Conservation (phyloP, 768 basidiomycete species). For the Xerocomellus intermedius region DNA sequence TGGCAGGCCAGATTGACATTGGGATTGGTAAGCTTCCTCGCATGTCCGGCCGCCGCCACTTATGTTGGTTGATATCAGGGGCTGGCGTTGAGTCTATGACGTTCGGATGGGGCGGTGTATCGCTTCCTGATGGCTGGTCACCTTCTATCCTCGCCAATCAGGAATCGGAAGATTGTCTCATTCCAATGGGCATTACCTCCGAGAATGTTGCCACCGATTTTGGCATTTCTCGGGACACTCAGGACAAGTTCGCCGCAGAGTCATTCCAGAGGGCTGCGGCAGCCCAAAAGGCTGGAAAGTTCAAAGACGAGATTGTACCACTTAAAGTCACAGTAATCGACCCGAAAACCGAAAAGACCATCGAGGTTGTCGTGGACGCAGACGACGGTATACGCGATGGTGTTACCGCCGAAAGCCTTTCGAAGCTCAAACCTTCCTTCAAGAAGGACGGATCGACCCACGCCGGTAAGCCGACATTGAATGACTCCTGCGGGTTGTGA, state of each 20-base stretch:
- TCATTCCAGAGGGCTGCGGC: constrained; percentile 84
- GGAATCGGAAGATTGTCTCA: constrained; percentile 76
- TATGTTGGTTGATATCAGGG: constrained; percentile 39
- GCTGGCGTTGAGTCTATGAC: constrained; percentile 93
- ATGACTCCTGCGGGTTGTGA: background rate
- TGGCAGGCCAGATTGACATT: constrained; percentile 78
- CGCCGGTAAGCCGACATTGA: constrained; percentile 45
- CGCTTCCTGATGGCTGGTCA: constrained; percentile 57
- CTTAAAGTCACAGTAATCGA: constrained; percentile 68
- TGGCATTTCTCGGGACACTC: constrained; percentile 66
- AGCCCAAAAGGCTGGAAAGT: constrained; percentile 78
- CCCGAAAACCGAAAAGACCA: constrained; percentile 69
- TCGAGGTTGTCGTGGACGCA: constrained; percentile 65
- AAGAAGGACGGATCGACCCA: constrained; percentile 71
- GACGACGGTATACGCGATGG: constrained; percentile 90
- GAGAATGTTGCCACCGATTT: constrained; percentile 86
- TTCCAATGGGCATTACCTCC: constrained; percentile 94
- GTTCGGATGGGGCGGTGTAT: constrained; percentile 61
- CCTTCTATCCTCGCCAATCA: constrained; percentile 62
- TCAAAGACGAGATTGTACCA: constrained; percentile 82
- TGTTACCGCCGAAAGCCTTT: constrained; percentile 72
- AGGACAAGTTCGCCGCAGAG: constrained; percentile 81
- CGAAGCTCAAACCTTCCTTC: constrained; percentile 88
- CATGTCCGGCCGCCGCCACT: background rate
- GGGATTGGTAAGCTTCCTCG: constrained; percentile 66